These are phyloP conservation scores for Termitomyces sp. DNA, from an alignment of 768 basidiomycete species.

Conservation along the genomic window DNA sequence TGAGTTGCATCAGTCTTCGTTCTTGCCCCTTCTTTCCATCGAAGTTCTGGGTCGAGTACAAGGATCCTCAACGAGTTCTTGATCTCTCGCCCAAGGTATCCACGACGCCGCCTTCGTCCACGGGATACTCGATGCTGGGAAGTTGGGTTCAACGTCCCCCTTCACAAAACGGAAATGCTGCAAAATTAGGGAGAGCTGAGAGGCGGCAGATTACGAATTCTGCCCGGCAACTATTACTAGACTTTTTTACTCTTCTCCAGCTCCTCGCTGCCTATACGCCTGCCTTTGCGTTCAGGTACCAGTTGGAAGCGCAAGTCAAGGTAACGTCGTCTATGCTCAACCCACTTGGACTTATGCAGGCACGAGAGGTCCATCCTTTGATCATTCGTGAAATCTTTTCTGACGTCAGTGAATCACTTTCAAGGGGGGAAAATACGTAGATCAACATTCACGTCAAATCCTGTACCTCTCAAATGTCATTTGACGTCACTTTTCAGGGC, in stretches of 20 bases:
- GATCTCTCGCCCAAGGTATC: background rate
- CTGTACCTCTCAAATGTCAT: background rate
- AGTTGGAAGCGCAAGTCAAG: no score
- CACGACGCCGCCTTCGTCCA: background rate
- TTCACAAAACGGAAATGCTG: slow-evolving; percentile 25
- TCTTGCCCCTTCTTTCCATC: slow-evolving; percentile 55
- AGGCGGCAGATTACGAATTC: no score
- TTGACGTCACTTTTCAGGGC: background rate
- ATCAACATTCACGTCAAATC: background rate
- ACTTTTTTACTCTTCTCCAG: no score
- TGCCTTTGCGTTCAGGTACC: no score
- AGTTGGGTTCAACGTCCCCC: slow-evolving; percentile 39
- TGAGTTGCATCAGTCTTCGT: slow-evolving; percentile 47
- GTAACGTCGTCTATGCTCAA: no score
- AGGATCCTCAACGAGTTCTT: slow-evolving; percentile 17
- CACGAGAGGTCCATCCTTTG: background rate
- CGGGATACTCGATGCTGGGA: slow-evolving; percentile 30
- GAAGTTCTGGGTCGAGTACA: slow-evolving; percentile 52
- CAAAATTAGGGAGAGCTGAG: no score
- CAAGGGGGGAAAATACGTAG: no score
- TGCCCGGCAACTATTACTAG: no score
- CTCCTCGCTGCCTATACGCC: no score
- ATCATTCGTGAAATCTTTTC: background rate
- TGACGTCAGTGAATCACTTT: background rate
- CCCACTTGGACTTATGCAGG: no score